These are phyloP conservation scores for Cylindrotheca fusiformis DNA, from an alignment of 108 stramenopile genomes.

Conservation along the genomic window DNA sequence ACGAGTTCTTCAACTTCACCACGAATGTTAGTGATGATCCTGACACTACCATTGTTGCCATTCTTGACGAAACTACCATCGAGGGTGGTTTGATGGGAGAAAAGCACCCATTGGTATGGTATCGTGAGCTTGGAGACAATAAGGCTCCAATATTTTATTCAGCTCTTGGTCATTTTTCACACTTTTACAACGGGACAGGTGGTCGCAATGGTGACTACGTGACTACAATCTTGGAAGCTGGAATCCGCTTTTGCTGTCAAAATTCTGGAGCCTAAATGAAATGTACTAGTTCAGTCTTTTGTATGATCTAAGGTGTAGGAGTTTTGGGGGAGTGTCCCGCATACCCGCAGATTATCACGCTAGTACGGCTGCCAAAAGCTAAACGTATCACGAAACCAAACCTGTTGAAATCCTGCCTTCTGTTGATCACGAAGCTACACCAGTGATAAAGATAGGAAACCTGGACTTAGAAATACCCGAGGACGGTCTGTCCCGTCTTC, in stretches of 20 bases:
- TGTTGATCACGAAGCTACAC: too few species aligned
- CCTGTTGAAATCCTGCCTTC: too few species aligned
- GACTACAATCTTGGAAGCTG: conserved; percentile 10
- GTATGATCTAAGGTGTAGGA: too few species aligned
- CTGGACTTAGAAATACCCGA: too few species aligned
- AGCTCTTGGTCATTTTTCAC: conserved; percentile 10
- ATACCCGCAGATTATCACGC: too few species aligned
- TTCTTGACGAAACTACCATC: conserved; percentile 12
- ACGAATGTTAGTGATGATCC: conserved; percentile 1
- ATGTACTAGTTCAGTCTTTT: too few species aligned
- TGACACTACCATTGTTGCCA: conserved; percentile 10
- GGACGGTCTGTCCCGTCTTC: too few species aligned
- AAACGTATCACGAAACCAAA: too few species aligned
- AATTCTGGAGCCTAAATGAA: too few species aligned
- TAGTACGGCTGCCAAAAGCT: too few species aligned
- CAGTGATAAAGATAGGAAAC: too few species aligned
- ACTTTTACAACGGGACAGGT: conserved; percentile 13
- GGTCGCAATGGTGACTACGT: not conserved
- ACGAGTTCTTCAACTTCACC: conserved; percentile 30
- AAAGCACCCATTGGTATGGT: conserved; percentile 21
- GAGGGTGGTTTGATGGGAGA: conserved; percentile 25
- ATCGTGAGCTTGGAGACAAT: not conserved
- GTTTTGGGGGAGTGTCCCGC: too few species aligned
- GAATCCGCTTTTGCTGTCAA: conserved; percentile 4
- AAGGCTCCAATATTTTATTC: conserved; percentile 16